A percentile compares a stretch with the other conserved stretches of the same genome.
Evolutionary conservation across 768 basidiomycete species (phyloP).

Genomic region (Saitozyma podzolica): DNA sequence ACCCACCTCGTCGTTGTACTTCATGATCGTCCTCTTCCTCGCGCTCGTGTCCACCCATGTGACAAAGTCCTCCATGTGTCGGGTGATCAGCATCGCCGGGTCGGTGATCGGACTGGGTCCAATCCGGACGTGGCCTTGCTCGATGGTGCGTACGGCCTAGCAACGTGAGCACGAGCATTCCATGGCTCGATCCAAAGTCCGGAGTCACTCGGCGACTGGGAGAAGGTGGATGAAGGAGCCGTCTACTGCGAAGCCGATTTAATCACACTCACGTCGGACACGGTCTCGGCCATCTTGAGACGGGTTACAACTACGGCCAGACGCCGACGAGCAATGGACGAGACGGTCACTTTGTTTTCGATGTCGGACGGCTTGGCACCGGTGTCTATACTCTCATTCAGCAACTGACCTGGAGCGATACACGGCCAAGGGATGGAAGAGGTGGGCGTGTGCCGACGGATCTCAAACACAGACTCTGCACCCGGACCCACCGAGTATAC

Average conservation of each 20-base stretch:
- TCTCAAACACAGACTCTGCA: background rate
- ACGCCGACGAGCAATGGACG: slow-evolving; percentile 86
- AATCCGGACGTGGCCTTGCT: slow-evolving; percentile 96
- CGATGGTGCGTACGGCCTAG: slow-evolving; percentile 93
- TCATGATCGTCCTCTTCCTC: slow-evolving; percentile 90
- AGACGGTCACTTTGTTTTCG: slow-evolving; percentile 90
- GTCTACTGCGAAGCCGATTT: background rate
- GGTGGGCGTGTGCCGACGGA: background rate
- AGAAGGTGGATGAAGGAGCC: background rate
- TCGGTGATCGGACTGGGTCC: slow-evolving; percentile 95
- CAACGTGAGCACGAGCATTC: background rate
- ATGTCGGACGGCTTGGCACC: slow-evolving; percentile 88
- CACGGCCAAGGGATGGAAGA: background rate
- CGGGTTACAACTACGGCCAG: slow-evolving; percentile 90
- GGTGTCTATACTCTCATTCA: slow-evolving; percentile 56
- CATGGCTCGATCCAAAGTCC: too few relatives aligned
- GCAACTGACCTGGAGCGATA: background rate
- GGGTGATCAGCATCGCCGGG: slow-evolving; percentile 92
- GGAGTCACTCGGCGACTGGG: background rate
- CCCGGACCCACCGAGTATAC: slow-evolving; percentile 63
- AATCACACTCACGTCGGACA: slow-evolving; percentile 72
- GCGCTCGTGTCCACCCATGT: slow-evolving; percentile 99
- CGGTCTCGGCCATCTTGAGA: slow-evolving; percentile 92
- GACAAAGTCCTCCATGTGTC: slow-evolving; percentile 98
- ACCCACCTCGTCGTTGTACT: slow-evolving; percentile 92